A percentile compares a stretch with the other conserved stretches of the same genome.
Conservation (phyloP, 2,329 filamentous ascomycete genomes). For the Cladosporium sp. region DNA sequence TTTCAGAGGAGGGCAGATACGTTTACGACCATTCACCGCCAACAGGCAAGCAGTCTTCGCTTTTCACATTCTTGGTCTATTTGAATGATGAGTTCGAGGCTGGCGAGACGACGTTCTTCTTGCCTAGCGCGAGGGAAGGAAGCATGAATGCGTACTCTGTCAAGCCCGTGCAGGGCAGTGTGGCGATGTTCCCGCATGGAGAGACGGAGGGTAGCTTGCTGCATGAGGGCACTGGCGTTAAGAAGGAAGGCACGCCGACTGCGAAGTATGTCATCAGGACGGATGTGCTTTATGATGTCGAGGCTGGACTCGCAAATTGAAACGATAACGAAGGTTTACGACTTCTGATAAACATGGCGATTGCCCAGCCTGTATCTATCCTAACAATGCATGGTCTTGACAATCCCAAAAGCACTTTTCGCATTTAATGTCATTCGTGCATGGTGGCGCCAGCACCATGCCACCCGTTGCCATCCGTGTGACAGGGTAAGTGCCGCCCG, state of each 20-base stretch:
- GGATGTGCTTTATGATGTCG: constrained; percentile 69
- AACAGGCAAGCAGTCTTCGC: constrained; percentile 61
- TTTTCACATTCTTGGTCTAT: constrained; percentile 70
- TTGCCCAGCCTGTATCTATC: too few relatives aligned
- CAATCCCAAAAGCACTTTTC: too few relatives aligned
- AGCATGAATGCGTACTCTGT: constrained; percentile 69
- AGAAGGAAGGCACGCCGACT: constrained; percentile 49
- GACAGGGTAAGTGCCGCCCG: too few relatives aligned
- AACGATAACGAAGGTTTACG: not conserved
- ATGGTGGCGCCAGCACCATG: too few relatives aligned
- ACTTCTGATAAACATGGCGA: not conserved
- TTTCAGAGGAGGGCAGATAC: constrained; percentile 58
- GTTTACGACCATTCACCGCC: constrained; percentile 66
- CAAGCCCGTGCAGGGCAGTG: constrained; percentile 66
- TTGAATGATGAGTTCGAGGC: constrained; percentile 71
- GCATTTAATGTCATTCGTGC: too few relatives aligned
- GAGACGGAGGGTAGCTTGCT: constrained; percentile 64
- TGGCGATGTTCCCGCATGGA: constrained; percentile 69
- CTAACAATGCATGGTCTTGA: too few relatives aligned
- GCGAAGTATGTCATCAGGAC: constrained; percentile 70
- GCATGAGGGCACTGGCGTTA: constrained; percentile 70
- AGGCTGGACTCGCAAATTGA: constrained; percentile 25
- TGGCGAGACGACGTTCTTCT: constrained; percentile 70
- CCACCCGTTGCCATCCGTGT: too few relatives aligned
- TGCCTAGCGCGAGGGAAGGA: constrained; percentile 64